Conservation (phyloP, 2,329 filamentous ascomycete genomes). For the Fusarium humuli region DNA sequence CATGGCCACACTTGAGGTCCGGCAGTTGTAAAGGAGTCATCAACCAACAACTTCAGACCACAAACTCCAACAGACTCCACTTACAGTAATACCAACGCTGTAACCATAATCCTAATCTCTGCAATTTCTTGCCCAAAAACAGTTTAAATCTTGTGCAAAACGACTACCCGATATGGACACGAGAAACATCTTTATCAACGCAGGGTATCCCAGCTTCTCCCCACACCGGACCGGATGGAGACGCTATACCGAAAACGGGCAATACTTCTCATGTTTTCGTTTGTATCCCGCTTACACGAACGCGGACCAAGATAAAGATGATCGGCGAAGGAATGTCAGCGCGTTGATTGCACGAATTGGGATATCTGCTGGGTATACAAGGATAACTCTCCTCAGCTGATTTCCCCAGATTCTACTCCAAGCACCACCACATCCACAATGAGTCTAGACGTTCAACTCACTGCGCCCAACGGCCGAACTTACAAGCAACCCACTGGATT, state of each 20-base stretch:
- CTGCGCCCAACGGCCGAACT: constrained; percentile 69
- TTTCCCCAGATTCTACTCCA: background rate
- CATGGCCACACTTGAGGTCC: background rate
- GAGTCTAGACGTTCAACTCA: constrained; percentile 47
- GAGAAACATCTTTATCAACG: background rate
- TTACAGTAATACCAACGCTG: background rate
- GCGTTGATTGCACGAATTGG: background rate
- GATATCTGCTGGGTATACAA: constrained; percentile 16
- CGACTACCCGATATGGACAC: constrained; percentile 26
- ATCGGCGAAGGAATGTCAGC: background rate
- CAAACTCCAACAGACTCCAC: background rate
- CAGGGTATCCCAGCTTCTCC: constrained; percentile 1
- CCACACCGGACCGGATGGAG: constrained; percentile 14
- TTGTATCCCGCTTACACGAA: background rate
- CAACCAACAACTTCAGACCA: background rate
- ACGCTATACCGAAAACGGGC: constrained; percentile 10
- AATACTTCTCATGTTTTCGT: constrained; percentile 13
- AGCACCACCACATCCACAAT: constrained; percentile 17
- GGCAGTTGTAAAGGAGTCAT: background rate
- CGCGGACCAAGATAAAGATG: background rate
- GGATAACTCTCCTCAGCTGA: constrained; percentile 14
- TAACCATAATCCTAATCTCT: background rate
- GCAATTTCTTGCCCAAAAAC: background rate
- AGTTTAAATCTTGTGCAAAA: constrained; percentile 14
- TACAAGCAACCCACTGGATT: constrained; percentile 76